Percentiles rank a stretch among this genome's conserved stretches.
Conservation (phyloP, 805 yeast genomes). For the Spathaspora girioi region DNA sequence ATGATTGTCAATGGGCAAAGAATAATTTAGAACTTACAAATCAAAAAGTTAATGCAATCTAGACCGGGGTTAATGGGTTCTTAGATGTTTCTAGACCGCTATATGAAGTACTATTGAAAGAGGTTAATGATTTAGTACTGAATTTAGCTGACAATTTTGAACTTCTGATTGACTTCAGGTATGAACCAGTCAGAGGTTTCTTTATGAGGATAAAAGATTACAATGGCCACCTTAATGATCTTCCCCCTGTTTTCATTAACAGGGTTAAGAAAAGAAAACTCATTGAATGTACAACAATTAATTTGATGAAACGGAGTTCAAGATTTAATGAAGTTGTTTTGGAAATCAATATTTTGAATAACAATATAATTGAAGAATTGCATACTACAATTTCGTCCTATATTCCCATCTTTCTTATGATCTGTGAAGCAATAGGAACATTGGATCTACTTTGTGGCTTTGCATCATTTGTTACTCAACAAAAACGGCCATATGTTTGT, state of each 20-base stretch:
- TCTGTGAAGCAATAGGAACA: conserved; percentile 6
- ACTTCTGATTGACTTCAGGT: conserved; percentile 2
- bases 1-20: conserved; percentile 7
- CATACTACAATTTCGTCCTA: not conserved
- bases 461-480: conserved; percentile 19
- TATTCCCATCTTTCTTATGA: conserved; percentile 7
- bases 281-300: conserved; percentile 8
- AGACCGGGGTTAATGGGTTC: conserved; percentile 8
- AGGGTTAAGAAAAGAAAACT: conserved; percentile 5
- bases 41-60: conserved; percentile 8
- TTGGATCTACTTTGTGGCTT: conserved; percentile 35
- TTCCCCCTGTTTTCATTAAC: conserved; percentile 5
- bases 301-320: conserved; percentile 21
- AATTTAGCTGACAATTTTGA: not conserved
- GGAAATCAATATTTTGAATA: conserved; percentile 43
- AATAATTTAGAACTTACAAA: conserved; percentile 4
- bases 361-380: conserved; percentile 28
- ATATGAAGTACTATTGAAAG: conserved; percentile 2
- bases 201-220: conserved; percentile 4
- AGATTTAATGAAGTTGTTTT: conserved; percentile 34
- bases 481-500: conserved; percentile 12
- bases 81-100: conserved; percentile 8
- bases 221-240: not conserved
- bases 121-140: conserved; percentile 1
- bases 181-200: conserved; percentile 7